Base-by-base conservation (phyloP, 164 flowering plant genomes). In the Aristolochia fimbriata region DNA sequence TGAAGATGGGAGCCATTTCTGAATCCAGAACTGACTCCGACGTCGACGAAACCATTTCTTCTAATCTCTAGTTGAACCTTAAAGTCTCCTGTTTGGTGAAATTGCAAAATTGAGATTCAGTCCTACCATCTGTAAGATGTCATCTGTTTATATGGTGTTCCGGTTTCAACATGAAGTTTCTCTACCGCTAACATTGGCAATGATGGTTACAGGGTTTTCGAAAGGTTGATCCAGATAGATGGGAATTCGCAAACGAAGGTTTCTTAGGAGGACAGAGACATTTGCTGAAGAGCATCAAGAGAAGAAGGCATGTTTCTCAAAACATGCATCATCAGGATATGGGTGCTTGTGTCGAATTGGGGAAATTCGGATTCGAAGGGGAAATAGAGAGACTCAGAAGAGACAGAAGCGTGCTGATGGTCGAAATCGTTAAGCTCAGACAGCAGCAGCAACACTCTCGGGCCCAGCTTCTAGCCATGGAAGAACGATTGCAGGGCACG, bases 171-270 rank as follows among this genome's bases (percentile, higher is more conserved):
- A 49, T 49, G 52, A 14, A 13, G 19, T 55, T 54, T 49, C 11
- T 4, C 22, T 20, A 17, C 22, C 20, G 15, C 1, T 4, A 46
- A 27, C 50, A 15, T 15, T 23, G 27, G 57, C n/a, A 22, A 48
- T 55, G 24, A 19, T 60, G 47, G 58, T 51, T 63, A 6, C 72
- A 87, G 95, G 80, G 91, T 1, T 87, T 87, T 62, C 73, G 71
- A 68, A 87, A 87, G 74, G 68, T 87, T 20, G 76, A 82, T 70
- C 53, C 84, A 0, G 87, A 85, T 41, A 61, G 82, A 65, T 87
- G 91, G 95, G 91, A 87, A 58, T 87, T 85, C 27, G 85, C 88
- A 17, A 85, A 83, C 49, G 81, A 80, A 62, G 80, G 70, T 23
- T 87, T 87, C 61, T 74, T 73, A 56, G 70, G 76, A 63, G 95